A percentile compares a stretch with the other conserved stretches of the same genome.
phyloP scores from a whole-genome alignment of 1,284 basidiomycete genomes.

The Austropuccinia psidii region DNA sequence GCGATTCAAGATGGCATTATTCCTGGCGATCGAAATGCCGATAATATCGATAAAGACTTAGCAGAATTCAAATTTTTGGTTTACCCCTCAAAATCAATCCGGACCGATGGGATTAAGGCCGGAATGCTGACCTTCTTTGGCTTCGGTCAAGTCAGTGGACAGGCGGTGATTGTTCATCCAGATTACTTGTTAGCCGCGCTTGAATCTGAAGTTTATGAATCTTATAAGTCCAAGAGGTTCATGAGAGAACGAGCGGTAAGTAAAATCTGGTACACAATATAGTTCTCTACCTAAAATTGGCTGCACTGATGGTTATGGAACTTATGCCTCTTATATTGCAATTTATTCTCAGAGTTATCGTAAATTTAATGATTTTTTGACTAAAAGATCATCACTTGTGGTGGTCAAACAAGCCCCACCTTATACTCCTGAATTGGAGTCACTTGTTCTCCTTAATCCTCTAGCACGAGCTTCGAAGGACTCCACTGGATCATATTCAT shows the following conservation, averaged over 20 bases:
- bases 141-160: slow-evolving; percentile 97
- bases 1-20: slow-evolving; percentile 75
- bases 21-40: slow-evolving; percentile 89
- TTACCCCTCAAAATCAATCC: slow-evolving; percentile 93
- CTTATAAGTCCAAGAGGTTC: slow-evolving; percentile 65
- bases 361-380: slow-evolving; percentile 54
- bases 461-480: slow-evolving; percentile 75
- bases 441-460: slow-evolving; percentile 81
- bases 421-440: slow-evolving; percentile 78
- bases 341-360: slow-evolving; percentile 5
- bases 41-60: slow-evolving; percentile 85
- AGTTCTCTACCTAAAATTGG: not conserved
- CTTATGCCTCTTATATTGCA: not conserved
- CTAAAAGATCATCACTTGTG: slow-evolving; percentile 72
- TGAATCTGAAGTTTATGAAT: slow-evolving; percentile 62
- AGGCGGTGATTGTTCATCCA: slow-evolving; percentile 77
- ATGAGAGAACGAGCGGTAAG: slow-evolving; percentile 60
- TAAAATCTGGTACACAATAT: not conserved
- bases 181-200: slow-evolving; percentile 80
- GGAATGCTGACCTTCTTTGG: slow-evolving; percentile 67
- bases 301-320: not conserved
- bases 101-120: slow-evolving; percentile 81
- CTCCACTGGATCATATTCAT: slow-evolving; percentile 69
- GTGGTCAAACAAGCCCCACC: slow-evolving; percentile 92
- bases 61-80: slow-evolving; percentile 80